Evolutionary conservation across 2,329 filamentous ascomycete species (phyloP), one percentile per base, ranked within the genome.

Genomic region (Aspergillus sp.): DNA sequence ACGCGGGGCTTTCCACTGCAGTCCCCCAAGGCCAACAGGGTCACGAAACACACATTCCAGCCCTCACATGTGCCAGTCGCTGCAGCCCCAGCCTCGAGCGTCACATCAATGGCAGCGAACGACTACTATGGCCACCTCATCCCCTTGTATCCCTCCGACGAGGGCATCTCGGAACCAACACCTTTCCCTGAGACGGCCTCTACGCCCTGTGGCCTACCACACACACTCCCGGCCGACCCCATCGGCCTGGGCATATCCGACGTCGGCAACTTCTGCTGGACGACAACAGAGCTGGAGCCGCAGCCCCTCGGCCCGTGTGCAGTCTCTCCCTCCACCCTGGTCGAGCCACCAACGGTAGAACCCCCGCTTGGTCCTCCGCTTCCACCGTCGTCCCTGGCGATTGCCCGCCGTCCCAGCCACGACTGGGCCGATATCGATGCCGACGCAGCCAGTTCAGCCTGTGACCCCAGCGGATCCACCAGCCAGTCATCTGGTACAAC

Each of bases 1-100:
- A 5, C 19, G 19, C n/a, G 45, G 59, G 62, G 4, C 50, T 69
- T 3, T 68, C 62, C 50, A 59, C 62, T 0, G 64, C 45, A 52
- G 13, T 13, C 13, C 7, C 19, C 31, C 6, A 46, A 43, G 21
- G 36, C 47, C 11, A 38, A 44, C 19, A 17, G 17, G 2, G 36
- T 11, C 11, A 11, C 25, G 29, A 25, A 10, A 41, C 16, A 41
- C 32, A 23, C 45, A 21, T 16, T 17, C 14, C 20, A 19, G 10
- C 14, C 45, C 14, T 11, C n/a, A 6, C 25, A 23, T 31, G 23
- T 19, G 3, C 19, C 29, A 9, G 17, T 29, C 20, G 13, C 17
- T 17, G n/a, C 10, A 10, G 32, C 34, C 1, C 38, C 45, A 5
- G 17, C 10, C 25, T 19, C 17, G 19, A 25, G 25, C 21, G 16